Base-by-base conservation (phyloP, 1,284 basidiomycete species). In the Naganishia albida region DNA sequence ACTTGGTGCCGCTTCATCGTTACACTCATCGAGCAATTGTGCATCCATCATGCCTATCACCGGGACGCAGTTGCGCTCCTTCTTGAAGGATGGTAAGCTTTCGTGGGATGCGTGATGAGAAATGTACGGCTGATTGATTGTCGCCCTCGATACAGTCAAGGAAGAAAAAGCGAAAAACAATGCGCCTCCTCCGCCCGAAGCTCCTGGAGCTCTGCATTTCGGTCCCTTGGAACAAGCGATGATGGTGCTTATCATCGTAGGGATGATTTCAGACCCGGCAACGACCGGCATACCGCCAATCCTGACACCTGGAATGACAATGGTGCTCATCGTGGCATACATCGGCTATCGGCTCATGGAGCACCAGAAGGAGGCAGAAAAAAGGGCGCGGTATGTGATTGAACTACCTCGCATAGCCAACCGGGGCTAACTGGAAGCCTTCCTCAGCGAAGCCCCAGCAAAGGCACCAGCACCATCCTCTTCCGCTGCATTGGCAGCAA, bases 201-300 rank as follows among this genome's bases (percentile, higher is more conserved):
- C 56, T 2, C 67, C 67, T 20, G 67, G 67, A 15, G 38, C 62
- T 13, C 44, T 68, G 20, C 57, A 65, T 18, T 65, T 68, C 34
- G 67, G 67, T 18, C 67, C 67, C 3, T 25, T 68, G 3, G 67
- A 68, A 18, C 63, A 62, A 42, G 67, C 57, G 12, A 53, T 68
- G 23, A 68, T 68, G 67, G 67, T 68, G 0, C 46, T 68, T 20
- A 64, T 68, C 26, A 65, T 68, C 20, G 52, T 68, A 18, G 67
- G 67, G 18, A 46, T 65, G 57, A 42, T 65, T 1, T 65, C 63
- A 12, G 67, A 68, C 25, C 63, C 63, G 1, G 44, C 56, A 1
- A 49, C 53, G 13, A 65, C 57, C 2, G 63, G 67, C 0, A 53
- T 65, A n/a, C 63, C 52, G 4, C 48, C 57, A 2, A 42, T 67